Evolutionary conservation across 257 asterid genomes (phyloP), one percentile per base, ranked within the genome.

Genomic region (Solanum gracilifrons): DNA sequence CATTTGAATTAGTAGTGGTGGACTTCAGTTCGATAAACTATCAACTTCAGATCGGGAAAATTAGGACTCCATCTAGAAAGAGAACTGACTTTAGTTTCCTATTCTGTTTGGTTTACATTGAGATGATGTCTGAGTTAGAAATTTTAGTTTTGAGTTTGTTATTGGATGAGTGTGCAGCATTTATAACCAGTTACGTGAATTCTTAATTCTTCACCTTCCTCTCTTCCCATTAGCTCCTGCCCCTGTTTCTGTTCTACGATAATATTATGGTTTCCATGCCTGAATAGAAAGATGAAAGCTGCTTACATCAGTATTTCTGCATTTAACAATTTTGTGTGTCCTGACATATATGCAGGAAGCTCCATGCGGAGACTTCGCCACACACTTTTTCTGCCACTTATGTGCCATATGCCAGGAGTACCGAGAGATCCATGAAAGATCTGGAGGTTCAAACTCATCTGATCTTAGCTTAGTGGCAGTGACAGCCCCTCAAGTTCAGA

Each of bases 381-480:
- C 99, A 3, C 99, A 96, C 92, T 93, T 93, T 88, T 95, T 90
- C 94, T 96, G 98, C 93, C 99, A 96, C 87, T 85, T 95, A 87
- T 96, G 99, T 87, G 99, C 99, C 80, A 80, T 93, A 69, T 96
- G 99, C 73, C 99, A 96, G 93, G 99, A 96, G 89, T 95, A 94
- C 91, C 89, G 99, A 92, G 99, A 96, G 92, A 94, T 96, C 85
- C 95, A 89, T 10, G 99, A 96, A 89, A 92, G 95, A 88, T 90
- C 94, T 87, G 95, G 87, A 73, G 91, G 90, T 85, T 72, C 90
- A 0, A 91, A 85, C 84, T 66, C 92, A 20, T 82, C 90, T 33
- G 83, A 87, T 87, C 91, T 88, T 90, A 87, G 88, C 88, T 86
- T 87, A 92, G 94, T 87, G 77, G 96, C 90, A 89, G 95, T 93